phyloP scores from a whole-genome alignment of 192 early-diverging fungal species.

The Gigaspora rosea region DNA sequence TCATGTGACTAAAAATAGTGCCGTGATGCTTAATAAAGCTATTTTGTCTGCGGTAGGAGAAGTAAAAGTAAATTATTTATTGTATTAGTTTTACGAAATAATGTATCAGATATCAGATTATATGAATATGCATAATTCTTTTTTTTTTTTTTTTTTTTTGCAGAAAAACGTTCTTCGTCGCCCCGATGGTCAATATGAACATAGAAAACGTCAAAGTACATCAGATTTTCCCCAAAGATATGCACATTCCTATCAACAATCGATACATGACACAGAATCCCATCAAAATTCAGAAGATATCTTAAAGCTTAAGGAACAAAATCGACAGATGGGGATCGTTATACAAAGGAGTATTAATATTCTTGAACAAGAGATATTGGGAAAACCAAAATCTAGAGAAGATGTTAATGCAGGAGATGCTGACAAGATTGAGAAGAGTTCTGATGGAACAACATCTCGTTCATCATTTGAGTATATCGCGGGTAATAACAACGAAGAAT shows the following conservation, averaged over 20 bases:
- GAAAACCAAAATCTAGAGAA: slow-evolving; percentile 20
- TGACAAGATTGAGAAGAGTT: slow-evolving; percentile 29
- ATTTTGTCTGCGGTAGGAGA: slow-evolving; percentile 44
- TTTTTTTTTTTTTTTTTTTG: not conserved
- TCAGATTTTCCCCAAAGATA: slow-evolving; percentile 8
- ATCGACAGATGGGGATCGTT: slow-evolving; percentile 40
- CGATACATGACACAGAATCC: not conserved
- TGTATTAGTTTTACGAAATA: too few relatives aligned
- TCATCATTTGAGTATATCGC: slow-evolving; percentile 30
- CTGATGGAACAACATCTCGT: slow-evolving; percentile 16
- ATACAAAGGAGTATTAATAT: slow-evolving; percentile 44
- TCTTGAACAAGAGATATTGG: slow-evolving; percentile 49
- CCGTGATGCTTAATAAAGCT: slow-evolving; percentile 55
- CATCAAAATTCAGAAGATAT: not conserved
- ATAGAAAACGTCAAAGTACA: not conserved
- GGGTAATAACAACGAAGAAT: slow-evolving; percentile 11
- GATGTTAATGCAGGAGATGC: slow-evolving; percentile 5
- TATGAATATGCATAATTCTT: too few relatives aligned
- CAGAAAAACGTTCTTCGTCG: slow-evolving; percentile 37
- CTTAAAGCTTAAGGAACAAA: slow-evolving; percentile 28
- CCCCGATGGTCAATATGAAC: slow-evolving; percentile 34
- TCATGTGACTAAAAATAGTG: slow-evolving; percentile 56
- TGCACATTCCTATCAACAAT: not conserved
- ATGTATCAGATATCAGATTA: too few relatives aligned
- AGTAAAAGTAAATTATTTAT: slow-evolving; percentile 40